Evolutionary conservation across 1,284 basidiomycete species (phyloP).

Genomic region (Apiotrichum gracile): DNA sequence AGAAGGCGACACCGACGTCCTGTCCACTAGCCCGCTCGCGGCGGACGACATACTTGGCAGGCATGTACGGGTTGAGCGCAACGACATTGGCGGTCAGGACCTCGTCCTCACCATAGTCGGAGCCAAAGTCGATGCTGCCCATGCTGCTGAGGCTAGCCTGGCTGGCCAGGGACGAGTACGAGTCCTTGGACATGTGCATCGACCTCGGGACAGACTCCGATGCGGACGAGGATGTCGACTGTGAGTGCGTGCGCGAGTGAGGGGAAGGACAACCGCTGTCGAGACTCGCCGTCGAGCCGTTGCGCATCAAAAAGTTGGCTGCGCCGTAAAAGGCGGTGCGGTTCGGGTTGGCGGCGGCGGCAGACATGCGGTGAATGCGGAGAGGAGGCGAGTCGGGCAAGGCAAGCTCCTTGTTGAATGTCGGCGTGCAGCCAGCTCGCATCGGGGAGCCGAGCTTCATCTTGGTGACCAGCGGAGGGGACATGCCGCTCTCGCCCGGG

Average conservation of each 20-base stretch:
- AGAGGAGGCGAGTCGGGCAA: not conserved
- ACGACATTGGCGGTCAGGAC: slow-evolving; percentile 42
- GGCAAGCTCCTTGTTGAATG: not conserved
- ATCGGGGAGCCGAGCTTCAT: not conserved
- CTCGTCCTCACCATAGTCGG: slow-evolving; percentile 30
- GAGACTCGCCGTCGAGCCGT: not conserved
- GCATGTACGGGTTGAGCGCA: slow-evolving; percentile 24
- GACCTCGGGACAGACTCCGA: too few relatives aligned
- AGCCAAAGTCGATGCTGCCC: not conserved
- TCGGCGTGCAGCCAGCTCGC: not conserved
- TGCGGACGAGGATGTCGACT: too few relatives aligned
- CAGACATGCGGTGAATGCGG: slow-evolving; percentile 18
- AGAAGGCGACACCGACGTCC: slow-evolving; percentile 17
- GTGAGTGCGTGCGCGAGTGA: too few relatives aligned
- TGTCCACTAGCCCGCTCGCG: slow-evolving; percentile 8
- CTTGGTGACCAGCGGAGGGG: not conserved
- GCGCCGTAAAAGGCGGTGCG: slow-evolving; percentile 38
- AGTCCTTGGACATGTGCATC: too few relatives aligned
- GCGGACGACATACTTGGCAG: slow-evolving; percentile 11
- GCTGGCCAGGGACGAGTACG: too few relatives aligned
- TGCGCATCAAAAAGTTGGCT: not conserved
- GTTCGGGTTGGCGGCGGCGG: slow-evolving; percentile 33
- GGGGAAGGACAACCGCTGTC: not conserved
- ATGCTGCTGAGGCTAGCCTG: slow-evolving; percentile 5
- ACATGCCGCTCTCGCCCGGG: not conserved